These are phyloP conservation scores for Suhomyces pyralidae DNA, from an alignment of 805 yeast genomes.

Conservation along the genomic window DNA sequence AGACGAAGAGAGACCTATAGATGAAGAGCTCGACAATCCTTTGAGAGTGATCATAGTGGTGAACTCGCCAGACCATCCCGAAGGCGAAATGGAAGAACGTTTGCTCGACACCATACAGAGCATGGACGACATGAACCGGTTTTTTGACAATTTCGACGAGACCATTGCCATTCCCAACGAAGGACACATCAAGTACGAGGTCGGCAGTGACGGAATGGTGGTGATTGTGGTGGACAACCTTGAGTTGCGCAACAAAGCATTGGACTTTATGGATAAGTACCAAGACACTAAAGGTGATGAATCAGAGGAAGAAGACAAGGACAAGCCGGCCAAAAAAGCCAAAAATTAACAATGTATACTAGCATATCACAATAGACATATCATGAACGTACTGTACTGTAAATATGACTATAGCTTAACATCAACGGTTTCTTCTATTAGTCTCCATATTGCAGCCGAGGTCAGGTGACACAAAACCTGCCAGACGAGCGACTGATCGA, in stretches of 20 bases:
- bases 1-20: slow-evolving; percentile 7
- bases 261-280: slow-evolving; percentile 43
- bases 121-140: slow-evolving; percentile 46
- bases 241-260: slow-evolving; percentile 35
- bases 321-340: slow-evolving; percentile 1
- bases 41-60: slow-evolving; percentile 43
- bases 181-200: slow-evolving; percentile 54
- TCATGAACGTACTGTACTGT: too few species aligned
- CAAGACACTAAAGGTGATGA: slow-evolving; percentile 6
- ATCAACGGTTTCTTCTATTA: too few species aligned
- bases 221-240: slow-evolving; percentile 49
- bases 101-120: slow-evolving; percentile 44
- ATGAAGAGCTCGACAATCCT: slow-evolving; percentile 44
- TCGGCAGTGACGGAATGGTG: slow-evolving; percentile 59
- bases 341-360: slow-evolving; percentile 1
- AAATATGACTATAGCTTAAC: too few species aligned
- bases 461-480: background rate
- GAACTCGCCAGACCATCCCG: slow-evolving; percentile 33
- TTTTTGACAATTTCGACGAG: slow-evolving; percentile 53
- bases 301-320: background rate
- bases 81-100: slow-evolving; percentile 49
- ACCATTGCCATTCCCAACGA: slow-evolving; percentile 53
- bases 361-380: background rate
- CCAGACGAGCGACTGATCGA: background rate
- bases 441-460: background rate